Conservation (phyloP, 345 rosid species). For the Eucalyptus cloeziana region DNA sequence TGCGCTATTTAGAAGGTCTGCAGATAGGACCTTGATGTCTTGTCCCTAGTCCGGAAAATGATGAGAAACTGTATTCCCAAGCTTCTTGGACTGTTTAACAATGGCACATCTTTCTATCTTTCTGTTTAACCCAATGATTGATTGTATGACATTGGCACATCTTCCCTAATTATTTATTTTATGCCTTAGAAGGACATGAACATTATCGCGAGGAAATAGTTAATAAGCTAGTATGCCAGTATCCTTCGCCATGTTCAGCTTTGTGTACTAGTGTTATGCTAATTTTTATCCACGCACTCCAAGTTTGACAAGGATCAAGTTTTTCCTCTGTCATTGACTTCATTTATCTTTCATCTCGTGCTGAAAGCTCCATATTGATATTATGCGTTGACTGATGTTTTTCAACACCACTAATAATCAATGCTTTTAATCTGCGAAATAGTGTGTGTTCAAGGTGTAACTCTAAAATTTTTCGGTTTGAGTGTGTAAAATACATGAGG, state of each 20-base stretch:
- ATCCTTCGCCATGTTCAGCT: too few relatives aligned
- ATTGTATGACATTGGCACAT: background rate
- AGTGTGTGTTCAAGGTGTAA: background rate
- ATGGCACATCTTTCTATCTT: too few relatives aligned
- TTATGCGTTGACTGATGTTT: background rate
- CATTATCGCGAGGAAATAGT: background rate
- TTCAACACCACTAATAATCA: rapidly evolving
- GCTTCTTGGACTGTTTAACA: too few relatives aligned
- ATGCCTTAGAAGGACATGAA: background rate
- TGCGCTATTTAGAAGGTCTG: too few relatives aligned
- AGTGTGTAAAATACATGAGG: background rate
- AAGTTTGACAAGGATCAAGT: background rate
- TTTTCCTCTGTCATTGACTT: background rate
- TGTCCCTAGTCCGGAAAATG: too few relatives aligned
- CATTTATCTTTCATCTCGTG: background rate
- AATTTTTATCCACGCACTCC: too few relatives aligned
- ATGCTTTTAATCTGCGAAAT: background rate
- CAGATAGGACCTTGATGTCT: too few relatives aligned
- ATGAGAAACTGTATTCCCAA: too few relatives aligned
- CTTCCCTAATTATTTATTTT: background rate
- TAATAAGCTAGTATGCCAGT: background rate
- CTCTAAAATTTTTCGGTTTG: background rate
- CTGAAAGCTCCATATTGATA: background rate
- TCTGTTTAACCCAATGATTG: too few relatives aligned
- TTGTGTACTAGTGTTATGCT: too few relatives aligned